Percentiles rank a stretch among this genome's conserved stretches.
Conservation (phyloP, 148 eudicot genomes). For the Silene uniflora region DNA sequence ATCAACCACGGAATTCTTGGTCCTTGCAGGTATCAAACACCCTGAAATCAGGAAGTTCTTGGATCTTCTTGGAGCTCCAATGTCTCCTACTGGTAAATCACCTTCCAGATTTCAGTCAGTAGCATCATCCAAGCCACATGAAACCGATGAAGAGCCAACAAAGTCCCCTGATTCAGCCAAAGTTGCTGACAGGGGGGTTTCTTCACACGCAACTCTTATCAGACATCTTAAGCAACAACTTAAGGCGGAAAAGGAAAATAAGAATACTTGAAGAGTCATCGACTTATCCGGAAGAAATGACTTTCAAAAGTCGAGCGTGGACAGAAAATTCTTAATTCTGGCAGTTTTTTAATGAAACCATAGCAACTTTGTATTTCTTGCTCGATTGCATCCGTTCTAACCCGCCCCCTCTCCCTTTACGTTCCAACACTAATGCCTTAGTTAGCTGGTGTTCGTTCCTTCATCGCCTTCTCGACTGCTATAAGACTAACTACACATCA, state of each 20-base stretch:
- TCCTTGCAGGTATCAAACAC: constrained; percentile 47
- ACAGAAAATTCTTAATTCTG: background rate
- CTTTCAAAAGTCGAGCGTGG: background rate
- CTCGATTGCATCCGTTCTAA: background rate
- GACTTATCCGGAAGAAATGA: background rate
- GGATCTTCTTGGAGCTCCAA: constrained; percentile 47
- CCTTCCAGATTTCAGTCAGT: constrained; percentile 31
- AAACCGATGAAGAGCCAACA: constrained; percentile 20
- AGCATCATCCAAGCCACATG: constrained; percentile 33
- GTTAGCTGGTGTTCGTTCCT: background rate
- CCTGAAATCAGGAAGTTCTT: constrained; percentile 56
- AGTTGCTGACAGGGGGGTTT: constrained; percentile 23
- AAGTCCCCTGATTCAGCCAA: constrained; percentile 24
- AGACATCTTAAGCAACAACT: constrained; percentile 49
- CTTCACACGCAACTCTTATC: constrained; percentile 41
- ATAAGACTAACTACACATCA: background rate
- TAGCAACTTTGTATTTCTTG: no score
- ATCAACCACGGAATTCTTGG: no score
- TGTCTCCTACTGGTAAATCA: constrained; percentile 26
- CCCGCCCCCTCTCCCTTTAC: no score
- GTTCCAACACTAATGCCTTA: no score
- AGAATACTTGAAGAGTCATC: constrained; percentile 27
- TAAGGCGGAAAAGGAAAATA: constrained; percentile 54
- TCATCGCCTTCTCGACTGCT: background rate
- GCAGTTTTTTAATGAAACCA: background rate